Base-by-base conservation (phyloP, 1,284 basidiomycete species). In the Rhodofomes roseus region DNA sequence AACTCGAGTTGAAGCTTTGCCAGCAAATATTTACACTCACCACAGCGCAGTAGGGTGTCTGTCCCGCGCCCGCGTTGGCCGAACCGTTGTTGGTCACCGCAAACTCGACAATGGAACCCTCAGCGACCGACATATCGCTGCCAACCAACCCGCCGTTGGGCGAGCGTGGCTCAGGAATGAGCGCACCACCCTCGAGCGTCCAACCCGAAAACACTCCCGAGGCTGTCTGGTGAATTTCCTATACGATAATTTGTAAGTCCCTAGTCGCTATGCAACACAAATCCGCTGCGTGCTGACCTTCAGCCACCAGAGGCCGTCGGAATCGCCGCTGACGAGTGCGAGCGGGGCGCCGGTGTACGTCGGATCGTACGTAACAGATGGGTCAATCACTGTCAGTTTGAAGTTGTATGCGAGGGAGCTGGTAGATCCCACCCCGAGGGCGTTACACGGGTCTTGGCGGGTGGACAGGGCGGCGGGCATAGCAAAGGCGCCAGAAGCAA, bases 21-120 rank as follows among this genome's bases (percentile, higher is more conserved):
- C 5, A 5, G 11, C 31, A 11, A 34, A 34, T 11, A 4, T 4
- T n/a, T 4, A 12, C 4, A n/a, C 62, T 36, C 31, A 63, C 62
- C 29, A 60, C 46, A 37, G 39, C 61, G 53, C 63, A 65, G 46
- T 58, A 65, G 36, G 56, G 57, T 29, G 39, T 22, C 22, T 57
- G 20, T 44, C 55, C 27, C 55, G 59, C 22, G 40, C 5, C 11
- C 4, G 36, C 29, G 18, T 29, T 36, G 16, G 37, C 20, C n/a
- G 20, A 25, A 41, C 29, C 23, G 37, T 39, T 39, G 37, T 29
- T 52, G 7, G 37, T 60, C 14, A 51, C 37, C 29, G 56, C 55
- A 41, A 61, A 64, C 20, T 46, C 29, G 34, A 56, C 54, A 12
- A n/a, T 20, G 2, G 40, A 37, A 11, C 57, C 57, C 12, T 37